Conservation (phyloP, 352 stramenopile genomes). For the Globisporangium acanthophoron region DNA sequence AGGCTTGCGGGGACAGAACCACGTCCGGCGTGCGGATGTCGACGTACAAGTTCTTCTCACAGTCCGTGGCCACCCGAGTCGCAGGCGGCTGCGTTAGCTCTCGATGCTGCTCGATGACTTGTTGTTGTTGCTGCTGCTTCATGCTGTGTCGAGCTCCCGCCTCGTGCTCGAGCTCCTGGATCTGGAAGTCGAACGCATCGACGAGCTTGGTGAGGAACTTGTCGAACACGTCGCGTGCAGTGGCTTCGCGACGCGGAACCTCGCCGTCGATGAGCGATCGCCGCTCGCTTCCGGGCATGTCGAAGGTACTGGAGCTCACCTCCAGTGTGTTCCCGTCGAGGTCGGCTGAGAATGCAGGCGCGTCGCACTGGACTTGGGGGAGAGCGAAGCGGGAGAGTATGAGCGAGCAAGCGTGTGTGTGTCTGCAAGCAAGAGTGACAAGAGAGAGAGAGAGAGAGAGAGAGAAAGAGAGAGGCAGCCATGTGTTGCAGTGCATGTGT, state of each 20-base stretch:
- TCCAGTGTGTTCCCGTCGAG: neutral
- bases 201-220: slow-evolving; percentile 33
- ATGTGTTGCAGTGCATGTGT: neutral
- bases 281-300: slow-evolving; percentile 23
- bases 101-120: neutral
- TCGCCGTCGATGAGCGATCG: slow-evolving; percentile 31
- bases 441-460: neutral
- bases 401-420: no score
- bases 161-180: slow-evolving; percentile 12
- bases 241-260: slow-evolving; percentile 18
- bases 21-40: slow-evolving; percentile 6
- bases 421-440: no score
- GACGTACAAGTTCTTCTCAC: neutral
- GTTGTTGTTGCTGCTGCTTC: neutral
- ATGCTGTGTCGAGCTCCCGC: neutral
- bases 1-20: slow-evolving; percentile 7
- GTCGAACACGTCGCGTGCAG: slow-evolving; percentile 18
- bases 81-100: neutral
- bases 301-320: neutral
- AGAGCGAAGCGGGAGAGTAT: neutral
- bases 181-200: slow-evolving; percentile 32
- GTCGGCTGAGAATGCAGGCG: neutral
- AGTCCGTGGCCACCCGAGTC: neutral
- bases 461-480: neutral
- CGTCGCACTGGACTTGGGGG: no score